Evolutionary conservation across 495 filamentous ascomycete species (phyloP).

Genomic region (Cenococcum geophilum): DNA sequence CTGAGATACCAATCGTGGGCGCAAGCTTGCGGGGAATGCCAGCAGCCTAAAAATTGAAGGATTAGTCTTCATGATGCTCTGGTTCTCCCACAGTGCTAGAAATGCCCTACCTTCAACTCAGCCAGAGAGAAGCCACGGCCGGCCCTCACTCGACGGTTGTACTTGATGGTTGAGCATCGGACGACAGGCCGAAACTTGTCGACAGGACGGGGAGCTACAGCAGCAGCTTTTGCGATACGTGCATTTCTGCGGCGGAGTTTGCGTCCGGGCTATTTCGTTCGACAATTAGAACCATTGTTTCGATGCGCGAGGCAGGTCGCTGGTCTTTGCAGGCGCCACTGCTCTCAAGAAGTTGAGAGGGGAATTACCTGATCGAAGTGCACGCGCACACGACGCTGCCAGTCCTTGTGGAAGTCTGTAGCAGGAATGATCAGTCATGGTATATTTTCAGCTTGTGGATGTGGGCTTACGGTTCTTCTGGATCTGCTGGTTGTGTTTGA

Average conservation of each 20-base stretch:
- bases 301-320: constrained; percentile 17
- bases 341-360: constrained; percentile 39
- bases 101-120: constrained; percentile 85
- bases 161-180: constrained; percentile 90
- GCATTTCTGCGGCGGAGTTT: constrained; percentile 87
- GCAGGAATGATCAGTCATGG: background rate
- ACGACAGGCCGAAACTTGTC: constrained; percentile 95
- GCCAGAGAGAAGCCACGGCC: constrained; percentile 94
- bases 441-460: background rate
- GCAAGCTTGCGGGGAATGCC: constrained; percentile 92
- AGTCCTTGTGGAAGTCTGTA: constrained; percentile 95
- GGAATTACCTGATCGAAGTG: constrained; percentile 97
- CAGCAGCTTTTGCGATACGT: constrained; percentile 84
- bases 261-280: constrained; percentile 69
- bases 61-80: background rate
- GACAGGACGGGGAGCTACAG: constrained; percentile 90
- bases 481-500: constrained; percentile 99
- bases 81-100: background rate
- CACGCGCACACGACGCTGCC: constrained; percentile 84
- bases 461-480: constrained; percentile 64
- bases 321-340: constrained; percentile 40
- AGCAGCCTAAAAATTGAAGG: constrained; percentile 59
- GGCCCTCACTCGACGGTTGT: constrained; percentile 91
- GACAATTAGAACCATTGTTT: constrained; percentile 37
- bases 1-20: constrained; percentile 89